Percentiles rank a stretch among this genome's conserved stretches.
phyloP scores from a whole-genome alignment of 2,329 filamentous ascomycete species.

The Trichophyton simii region DNA sequence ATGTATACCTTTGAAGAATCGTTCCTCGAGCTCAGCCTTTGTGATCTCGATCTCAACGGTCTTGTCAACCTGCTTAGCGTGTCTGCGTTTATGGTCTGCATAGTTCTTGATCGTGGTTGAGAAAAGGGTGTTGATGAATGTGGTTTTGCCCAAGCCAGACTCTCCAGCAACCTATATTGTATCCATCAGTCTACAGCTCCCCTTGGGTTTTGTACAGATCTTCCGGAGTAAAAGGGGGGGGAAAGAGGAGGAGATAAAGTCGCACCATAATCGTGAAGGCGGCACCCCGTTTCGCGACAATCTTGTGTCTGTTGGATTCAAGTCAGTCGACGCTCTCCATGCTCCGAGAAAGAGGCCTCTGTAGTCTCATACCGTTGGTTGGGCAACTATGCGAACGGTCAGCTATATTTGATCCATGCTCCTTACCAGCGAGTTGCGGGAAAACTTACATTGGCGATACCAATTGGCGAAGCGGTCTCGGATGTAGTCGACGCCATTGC shows the following conservation, averaged over 20 bases:
- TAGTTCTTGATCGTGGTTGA: slow-evolving; percentile 99
- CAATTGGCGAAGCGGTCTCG: slow-evolving; percentile 55
- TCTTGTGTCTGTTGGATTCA: slow-evolving; percentile 47
- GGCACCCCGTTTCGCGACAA: slow-evolving; percentile 73
- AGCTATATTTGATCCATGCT: not conserved
- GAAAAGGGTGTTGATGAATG: slow-evolving; percentile 99
- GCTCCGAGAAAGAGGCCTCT: not conserved
- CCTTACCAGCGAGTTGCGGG: not conserved
- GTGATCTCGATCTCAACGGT: slow-evolving; percentile 99
- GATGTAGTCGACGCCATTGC: slow-evolving; percentile 21
- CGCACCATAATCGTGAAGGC: slow-evolving; percentile 98
- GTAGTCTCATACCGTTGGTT: slow-evolving; percentile 48
- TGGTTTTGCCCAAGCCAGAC: slow-evolving; percentile 96
- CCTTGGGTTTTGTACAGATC: not conserved
- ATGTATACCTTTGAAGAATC: slow-evolving; percentile 98
- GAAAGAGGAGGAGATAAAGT: slow-evolving; percentile 3
- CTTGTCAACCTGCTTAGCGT: slow-evolving; percentile 99
- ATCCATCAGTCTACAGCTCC: slow-evolving; percentile 13
- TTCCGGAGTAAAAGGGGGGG: not conserved
- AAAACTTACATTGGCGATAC: slow-evolving; percentile 56
- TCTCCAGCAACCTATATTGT: slow-evolving; percentile 79
- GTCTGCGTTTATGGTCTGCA: slow-evolving; percentile 97
- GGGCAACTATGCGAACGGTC: slow-evolving; percentile 41
- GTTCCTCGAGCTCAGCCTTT: slow-evolving; percentile 98
- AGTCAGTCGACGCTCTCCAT: slow-evolving; percentile 19